Base-by-base conservation (phyloP, 768 basidiomycete genomes). In the Podaxis sp. region DNA sequence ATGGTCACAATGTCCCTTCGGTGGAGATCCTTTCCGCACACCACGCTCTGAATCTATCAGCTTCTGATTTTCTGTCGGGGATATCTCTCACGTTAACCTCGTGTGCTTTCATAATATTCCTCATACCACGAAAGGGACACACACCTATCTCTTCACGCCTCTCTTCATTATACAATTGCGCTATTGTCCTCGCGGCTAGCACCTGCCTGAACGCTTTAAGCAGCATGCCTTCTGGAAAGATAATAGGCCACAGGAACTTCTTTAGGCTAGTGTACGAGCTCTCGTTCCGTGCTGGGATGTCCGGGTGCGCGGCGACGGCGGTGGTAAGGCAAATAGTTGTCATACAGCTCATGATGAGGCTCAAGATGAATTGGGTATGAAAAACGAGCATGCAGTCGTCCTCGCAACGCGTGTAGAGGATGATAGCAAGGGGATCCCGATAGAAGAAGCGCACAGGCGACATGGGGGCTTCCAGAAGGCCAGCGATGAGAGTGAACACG, bases 351-450 rank as follows among this genome's bases (percentile, higher is more conserved):
- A 62, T 62, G 37, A 56, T 50, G 13, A 62, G 55, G 37, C 61
- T 62, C 15, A 55, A 27, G 17, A 62, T 55, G 60, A 61, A 61
- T 36, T 61, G 60, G 4, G 60, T 61, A 24, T 62, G 55, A 36
- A 62, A 62, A 17, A 62, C 61, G 46, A 62, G 43, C 54, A 62
- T 56, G 46, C 61, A 62, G 22, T 62, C 61, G 47, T 62, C 61
- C 38, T 56, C 61, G 55, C 54, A 62, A 15, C 60, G 60, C 3
- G 55, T 62, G 61, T 62, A 62, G 25, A 62, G 55, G 46, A 62
- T 55, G 33, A 62, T 62, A 17, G 61, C 54, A 9, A 62, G 61
- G 22, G 55, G 61, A 47, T 56, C 61, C 36, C 60, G 60, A 29
- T 62, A 55, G 47, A 62, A 62, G 40, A 62, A 62, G 11, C 61